Evolutionary conservation across 1,284 basidiomycete genomes (phyloP), one percentile per base, ranked within the genome.

Genomic region (Ustilago trichophora): DNA sequence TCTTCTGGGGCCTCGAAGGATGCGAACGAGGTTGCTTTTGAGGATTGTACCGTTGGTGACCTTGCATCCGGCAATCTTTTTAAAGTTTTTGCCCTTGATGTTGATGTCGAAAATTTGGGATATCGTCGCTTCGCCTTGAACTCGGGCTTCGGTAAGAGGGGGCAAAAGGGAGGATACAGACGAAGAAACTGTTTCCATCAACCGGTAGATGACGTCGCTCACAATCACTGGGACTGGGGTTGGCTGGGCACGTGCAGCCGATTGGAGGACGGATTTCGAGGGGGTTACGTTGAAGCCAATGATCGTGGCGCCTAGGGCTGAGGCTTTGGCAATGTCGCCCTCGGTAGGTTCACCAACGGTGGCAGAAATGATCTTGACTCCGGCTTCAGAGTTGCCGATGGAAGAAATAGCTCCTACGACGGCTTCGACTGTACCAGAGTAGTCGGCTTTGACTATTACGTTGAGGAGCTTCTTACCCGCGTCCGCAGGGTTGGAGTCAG

Each of bases 361-460:
- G 15, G 89, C 88, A 33, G 88, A 87, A 16, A 98, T 84, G 50
- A 98, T 87, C 82, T 91, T 94, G 37, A 91, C 89, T 21, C 86
- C 85, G 0, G 91, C 95, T 52, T 90, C 83, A 44, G 90, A 85
- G 83, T 98, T 98, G 15, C 95, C 96, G 66, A 98, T 96, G 15
- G 87, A 88, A 62, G 89, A 86, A 40, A 99, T 82, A 11, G 92
- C 90, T 26, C 90, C 91, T 5, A 88, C 87, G 5, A 98, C 88
- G 5, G 96, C 96, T 82, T 99, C 96, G 19, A 91, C 91, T 37
- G 93, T 97, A 11, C 96, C 96, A 73, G 90, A 93, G 40, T 97
- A 93, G 81, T 98, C 96, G 6, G 89, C 92, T 83, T 98, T 97
- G 81, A 98, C 87, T 50, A 98, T 84, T 25, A 99, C 80, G 26